Evolutionary conservation across 2,329 filamentous ascomycete species (phyloP).

Genomic region (Capronia coronata): DNA sequence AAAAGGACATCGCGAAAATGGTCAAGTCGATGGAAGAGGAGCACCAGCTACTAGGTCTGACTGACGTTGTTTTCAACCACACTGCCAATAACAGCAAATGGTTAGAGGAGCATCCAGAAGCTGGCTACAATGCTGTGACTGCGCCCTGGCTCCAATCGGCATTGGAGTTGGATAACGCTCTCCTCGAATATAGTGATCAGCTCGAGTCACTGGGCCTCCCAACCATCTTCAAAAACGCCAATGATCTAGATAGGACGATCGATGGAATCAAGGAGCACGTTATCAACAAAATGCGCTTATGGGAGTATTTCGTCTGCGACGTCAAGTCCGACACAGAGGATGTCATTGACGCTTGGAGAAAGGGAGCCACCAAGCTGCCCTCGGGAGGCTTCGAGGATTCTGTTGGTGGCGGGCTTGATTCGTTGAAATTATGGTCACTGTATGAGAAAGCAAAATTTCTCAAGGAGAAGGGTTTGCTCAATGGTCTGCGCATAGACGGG

Average conservation of each 20-base stretch:
- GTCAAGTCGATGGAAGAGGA: conserved; percentile 76
- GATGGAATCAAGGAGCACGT: conserved; percentile 74
- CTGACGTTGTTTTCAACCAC: conserved; percentile 96
- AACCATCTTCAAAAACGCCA: conserved; percentile 60
- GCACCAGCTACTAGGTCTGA: conserved; percentile 77
- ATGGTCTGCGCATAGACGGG: conserved; percentile 68
- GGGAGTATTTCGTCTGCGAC: conserved; percentile 88
- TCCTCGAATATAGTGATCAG: conserved; percentile 59
- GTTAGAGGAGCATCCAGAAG: conserved; percentile 89
- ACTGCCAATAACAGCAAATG: conserved; percentile 93
- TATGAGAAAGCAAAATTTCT: conserved; percentile 56
- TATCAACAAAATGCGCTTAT: conserved; percentile 69
- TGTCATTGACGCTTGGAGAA: conserved; percentile 65
- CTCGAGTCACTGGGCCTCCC: conserved; percentile 66
- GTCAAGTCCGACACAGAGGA: conserved; percentile 65
- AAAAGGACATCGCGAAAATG: conserved; percentile 71
- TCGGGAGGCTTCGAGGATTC: conserved; percentile 45
- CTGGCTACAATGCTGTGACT: conserved; percentile 87
- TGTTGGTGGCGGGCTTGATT: conserved; percentile 46
- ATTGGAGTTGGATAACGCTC: conserved; percentile 68
- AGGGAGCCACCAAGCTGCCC: conserved; percentile 52
- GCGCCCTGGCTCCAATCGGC: conserved; percentile 65
- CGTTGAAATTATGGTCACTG: conserved; percentile 49
- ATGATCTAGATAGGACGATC: conserved; percentile 76
- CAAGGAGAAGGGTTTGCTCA: conserved; percentile 61